Base-by-base conservation (phyloP, 31 red algal species). In the Odonthalia washingtoniensis region DNA sequence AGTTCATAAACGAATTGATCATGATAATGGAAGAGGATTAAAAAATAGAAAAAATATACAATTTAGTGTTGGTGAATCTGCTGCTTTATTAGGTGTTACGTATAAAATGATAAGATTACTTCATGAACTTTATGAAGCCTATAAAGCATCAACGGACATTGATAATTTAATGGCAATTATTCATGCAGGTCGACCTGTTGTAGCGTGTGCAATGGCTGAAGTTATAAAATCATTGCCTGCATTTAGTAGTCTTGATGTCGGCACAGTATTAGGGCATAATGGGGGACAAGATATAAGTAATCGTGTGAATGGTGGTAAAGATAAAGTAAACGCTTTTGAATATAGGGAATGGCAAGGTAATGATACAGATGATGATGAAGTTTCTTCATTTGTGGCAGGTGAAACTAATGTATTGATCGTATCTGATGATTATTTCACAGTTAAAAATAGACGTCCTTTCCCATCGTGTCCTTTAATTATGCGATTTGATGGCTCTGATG, bases 311-410 rank as follows among this genome's bases (percentile, higher is more conserved):
- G 68, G 72, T 31, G 65, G 34, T 45, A 21, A 46, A 33, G 82
- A 57, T 21, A 70, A 27, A 9, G 27, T 40, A 41, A 63, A 83
- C 26, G 1, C 49, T 5, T 64, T 67, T 42, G 38, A 69, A n/a
- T 41, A 69, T 70, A 32, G 38, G 31, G 46, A 37, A 64, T 78
- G 69, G 68, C 89, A 91, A 44, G 89, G 89, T 21, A 61, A 91
- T 28, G 89, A 91, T 39, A 85, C 89, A 35, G 89, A 91, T 79
- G 89, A 91, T 28, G 89, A 91, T 30, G 70, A 63, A 2, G 81
- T 91, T 57, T 65, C 81, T 38, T 60, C 44, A 36, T 80, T 91
- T 49, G 74, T 42, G 4, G 81, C 75, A 12, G 89, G 89, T 1
- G 73, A 72, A 12, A 72, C 64, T 3, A 36, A 91, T 32, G 77